Conservation (phyloP, 768 basidiomycete genomes). For the Pholiota conissans region DNA sequence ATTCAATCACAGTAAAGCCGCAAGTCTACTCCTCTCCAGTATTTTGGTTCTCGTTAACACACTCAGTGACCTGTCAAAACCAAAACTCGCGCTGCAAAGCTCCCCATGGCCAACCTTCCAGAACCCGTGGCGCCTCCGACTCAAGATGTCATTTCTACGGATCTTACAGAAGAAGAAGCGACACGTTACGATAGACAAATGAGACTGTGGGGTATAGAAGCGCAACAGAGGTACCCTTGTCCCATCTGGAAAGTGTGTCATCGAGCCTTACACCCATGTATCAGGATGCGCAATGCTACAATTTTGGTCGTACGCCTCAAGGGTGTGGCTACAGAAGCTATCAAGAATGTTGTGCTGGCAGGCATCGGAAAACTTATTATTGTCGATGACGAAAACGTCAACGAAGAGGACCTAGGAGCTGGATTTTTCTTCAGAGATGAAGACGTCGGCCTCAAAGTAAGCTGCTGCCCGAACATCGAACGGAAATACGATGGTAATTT, state of each 20-base stretch:
- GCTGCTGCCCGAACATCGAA: conserved; percentile 19
- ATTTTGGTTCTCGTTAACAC: background rate
- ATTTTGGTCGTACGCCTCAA: conserved; percentile 79
- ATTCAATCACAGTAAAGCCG: background rate
- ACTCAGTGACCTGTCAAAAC: background rate
- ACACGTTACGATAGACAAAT: conserved; percentile 97
- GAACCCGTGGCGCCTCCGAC: conserved; percentile 22
- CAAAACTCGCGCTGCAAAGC: background rate
- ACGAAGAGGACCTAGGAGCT: conserved; percentile 84
- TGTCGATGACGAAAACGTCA: conserved; percentile 74
- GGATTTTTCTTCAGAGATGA: conserved; percentile 94
- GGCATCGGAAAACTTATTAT: conserved; percentile 91
- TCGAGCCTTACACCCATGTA: conserved; percentile 15
- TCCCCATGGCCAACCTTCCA: conserved; percentile 13
- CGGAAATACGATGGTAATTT: conserved; percentile 41
- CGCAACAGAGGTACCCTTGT: conserved; percentile 79
- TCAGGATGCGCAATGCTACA: conserved; percentile 91
- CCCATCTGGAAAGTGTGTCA: conserved; percentile 7
- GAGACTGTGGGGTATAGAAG: conserved; percentile 96
- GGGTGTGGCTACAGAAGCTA: conserved; percentile 88
- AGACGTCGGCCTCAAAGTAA: conserved; percentile 88
- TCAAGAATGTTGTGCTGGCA: conserved; percentile 97
- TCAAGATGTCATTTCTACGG: conserved; percentile 30
- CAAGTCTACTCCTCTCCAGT: background rate
- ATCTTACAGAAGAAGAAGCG: conserved; percentile 67